Evolutionary conservation across 1,139 yeast genomes (phyloP).

Genomic region (Taiozyma onychis): DNA sequence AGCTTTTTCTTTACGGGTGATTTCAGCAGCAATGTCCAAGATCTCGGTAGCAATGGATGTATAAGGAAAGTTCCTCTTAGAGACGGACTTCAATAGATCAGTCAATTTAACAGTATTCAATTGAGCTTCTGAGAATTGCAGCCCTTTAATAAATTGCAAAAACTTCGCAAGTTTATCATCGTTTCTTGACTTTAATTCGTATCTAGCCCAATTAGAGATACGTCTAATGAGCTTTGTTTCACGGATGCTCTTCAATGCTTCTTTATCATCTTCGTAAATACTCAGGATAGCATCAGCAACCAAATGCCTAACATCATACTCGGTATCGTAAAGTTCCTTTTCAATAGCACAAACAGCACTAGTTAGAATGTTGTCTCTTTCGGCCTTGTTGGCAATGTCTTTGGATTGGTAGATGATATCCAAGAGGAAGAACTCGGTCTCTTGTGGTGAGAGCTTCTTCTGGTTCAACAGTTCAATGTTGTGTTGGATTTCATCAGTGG

Average conservation of each 20-base stretch:
- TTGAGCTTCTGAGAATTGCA: neutral
- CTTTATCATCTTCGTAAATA: neutral
- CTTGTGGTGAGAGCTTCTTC: neutral
- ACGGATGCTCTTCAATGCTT: neutral
- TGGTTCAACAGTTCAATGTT: neutral
- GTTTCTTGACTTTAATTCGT: neutral
- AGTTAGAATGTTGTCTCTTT: neutral
- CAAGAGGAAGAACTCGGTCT: neutral
- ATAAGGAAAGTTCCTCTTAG: neutral
- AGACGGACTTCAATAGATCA: neutral
- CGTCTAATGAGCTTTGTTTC: neutral
- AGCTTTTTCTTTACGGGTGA: neutral
- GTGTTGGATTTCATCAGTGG: neutral
- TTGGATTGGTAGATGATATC: neutral
- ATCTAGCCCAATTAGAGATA: conserved; percentile 7
- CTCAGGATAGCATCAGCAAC: neutral
- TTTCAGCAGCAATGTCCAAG: neutral
- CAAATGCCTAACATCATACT: conserved; percentile 2
- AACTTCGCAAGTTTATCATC: neutral
- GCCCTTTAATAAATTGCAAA: neutral
- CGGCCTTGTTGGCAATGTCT: neutral
- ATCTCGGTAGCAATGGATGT: neutral
- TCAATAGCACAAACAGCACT: neutral
- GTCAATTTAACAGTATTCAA: neutral
- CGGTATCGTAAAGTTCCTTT: conserved; percentile 2